Conservation (phyloP, 2,329 filamentous ascomycete genomes). For the Sclerotinia nivalis region DNA sequence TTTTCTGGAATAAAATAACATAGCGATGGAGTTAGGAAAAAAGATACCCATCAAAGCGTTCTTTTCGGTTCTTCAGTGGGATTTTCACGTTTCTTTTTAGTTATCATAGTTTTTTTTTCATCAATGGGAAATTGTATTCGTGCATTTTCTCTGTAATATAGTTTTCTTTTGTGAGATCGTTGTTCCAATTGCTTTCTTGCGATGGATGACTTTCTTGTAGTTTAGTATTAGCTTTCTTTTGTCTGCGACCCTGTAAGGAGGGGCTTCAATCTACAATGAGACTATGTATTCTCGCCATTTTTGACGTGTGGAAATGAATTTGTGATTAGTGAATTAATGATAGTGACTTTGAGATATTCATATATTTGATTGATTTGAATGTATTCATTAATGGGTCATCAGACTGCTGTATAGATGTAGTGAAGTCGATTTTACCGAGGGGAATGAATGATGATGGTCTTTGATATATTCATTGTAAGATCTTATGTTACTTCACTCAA, state of each 20-base stretch:
- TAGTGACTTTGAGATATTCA: not conserved
- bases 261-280: constrained; percentile 4
- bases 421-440: not conserved
- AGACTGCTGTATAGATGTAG: not conserved
- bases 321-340: not conserved
- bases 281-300: not conserved
- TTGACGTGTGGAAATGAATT: not conserved
- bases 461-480: not conserved
- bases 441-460: not conserved
- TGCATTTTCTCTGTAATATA: not conserved
- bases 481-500: not conserved
- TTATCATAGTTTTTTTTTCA: not conserved
- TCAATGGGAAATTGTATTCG: not conserved
- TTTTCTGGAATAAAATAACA: not conserved
- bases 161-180: not conserved
- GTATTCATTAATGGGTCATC: not conserved
- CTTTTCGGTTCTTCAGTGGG: not conserved
- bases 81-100: not conserved
- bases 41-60: constrained; percentile 13
- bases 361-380: not conserved
- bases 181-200: constrained; percentile 7
- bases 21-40: not conserved
- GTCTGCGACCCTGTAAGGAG: not conserved
- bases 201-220: not conserved
- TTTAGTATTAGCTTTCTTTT: not conserved